Evolutionary conservation across 2,329 filamentous ascomycete genomes (phyloP), one percentile per base, ranked within the genome.

Genomic region (Geosmithia flava): DNA sequence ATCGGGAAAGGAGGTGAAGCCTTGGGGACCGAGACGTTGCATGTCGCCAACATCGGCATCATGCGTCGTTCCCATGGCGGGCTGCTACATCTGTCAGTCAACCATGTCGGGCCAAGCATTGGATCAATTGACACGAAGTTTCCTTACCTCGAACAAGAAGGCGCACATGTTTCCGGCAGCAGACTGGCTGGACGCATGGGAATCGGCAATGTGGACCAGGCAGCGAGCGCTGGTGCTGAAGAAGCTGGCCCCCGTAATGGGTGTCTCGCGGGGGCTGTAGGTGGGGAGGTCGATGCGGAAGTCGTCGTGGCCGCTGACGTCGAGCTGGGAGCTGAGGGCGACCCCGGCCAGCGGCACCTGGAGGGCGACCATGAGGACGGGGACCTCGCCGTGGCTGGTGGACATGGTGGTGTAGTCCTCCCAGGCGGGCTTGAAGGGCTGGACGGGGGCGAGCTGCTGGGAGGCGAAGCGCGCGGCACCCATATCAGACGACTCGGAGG

Each of bases 111-210:
- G 11, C 33, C 23, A n/a, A 2, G 27, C 11, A 47, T 30, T 27
- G 23, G 23, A 27, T 27, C 23, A 27, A 4, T 4, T 27, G 23
- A 8, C 27, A 27, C 23, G 23, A 27, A 27, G 23, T 27, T 8
- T 8, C 8, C 29, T 42, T 44, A 78, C 75, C 64, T 79, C 71
- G 53, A 74, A 79, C 19, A 78, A 58, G 54, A 78, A 76, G 42
- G 72, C 58, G 51, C 70, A 76, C 41, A 74, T 60, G 37, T 66
- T 67, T 42, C 71, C 68, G 19, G 60, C 58, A 19, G 56, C 56
- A 20, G 55, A 56, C 20, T 55, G 27, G 30, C 37, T 19, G 30
- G 54, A 62, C 5, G 10, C 33, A 16, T 37, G 11, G 6, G 33
- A 37, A 44, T 60, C 56, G 16, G 54, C 52, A 29, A 73, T 55